Evolutionary conservation across 352 stramenopile genomes (phyloP).

Genomic region (Globisporangium polare): DNA sequence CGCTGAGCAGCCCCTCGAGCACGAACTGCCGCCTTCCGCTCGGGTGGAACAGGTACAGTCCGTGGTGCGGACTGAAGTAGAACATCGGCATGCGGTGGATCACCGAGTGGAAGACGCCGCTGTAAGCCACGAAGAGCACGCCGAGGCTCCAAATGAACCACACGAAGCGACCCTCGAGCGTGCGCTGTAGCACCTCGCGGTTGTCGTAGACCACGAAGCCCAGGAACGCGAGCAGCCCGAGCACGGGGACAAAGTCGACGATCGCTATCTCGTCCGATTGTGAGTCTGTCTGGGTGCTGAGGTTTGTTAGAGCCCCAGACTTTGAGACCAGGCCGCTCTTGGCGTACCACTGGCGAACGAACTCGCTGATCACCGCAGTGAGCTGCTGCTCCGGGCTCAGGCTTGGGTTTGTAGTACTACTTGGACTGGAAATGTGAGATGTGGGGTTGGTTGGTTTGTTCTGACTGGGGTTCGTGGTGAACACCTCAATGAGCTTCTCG

Average conservation of each 20-base stretch:
- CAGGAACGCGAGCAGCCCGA: slow-evolving; percentile 35
- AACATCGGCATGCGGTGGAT: slow-evolving; percentile 48
- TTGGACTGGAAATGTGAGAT: neutral
- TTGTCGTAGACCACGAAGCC: slow-evolving; percentile 37
- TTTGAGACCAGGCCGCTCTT: slow-evolving; percentile 2
- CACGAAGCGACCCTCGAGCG: slow-evolving; percentile 36
- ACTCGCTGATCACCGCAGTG: slow-evolving; percentile 21
- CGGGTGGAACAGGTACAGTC: slow-evolving; percentile 60
- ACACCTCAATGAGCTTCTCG: slow-evolving; percentile 10
- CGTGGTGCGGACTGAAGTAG: slow-evolving; percentile 48
- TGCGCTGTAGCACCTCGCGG: slow-evolving; percentile 26
- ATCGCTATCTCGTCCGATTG: slow-evolving; percentile 16
- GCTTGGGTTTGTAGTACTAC: neutral
- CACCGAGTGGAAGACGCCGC: slow-evolving; percentile 57
- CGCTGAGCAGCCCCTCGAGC: slow-evolving; percentile 56
- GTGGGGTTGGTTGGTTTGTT: neutral
- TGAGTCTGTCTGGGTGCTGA: neutral
- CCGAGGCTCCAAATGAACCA: slow-evolving; percentile 51
- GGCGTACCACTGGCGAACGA: slow-evolving; percentile 28
- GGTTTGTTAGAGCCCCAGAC: neutral
- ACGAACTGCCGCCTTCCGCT: slow-evolving; percentile 62
- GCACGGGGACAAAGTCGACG: slow-evolving; percentile 35
- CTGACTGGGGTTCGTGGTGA: slow-evolving; percentile 7
- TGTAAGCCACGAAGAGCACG: slow-evolving; percentile 59
- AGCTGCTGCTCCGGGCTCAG: neutral